Percentiles rank a stretch among this genome's conserved stretches.
These are phyloP conservation scores for Termitomyces sp. DNA, from an alignment of 768 basidiomycete genomes.

Conservation along the genomic window DNA sequence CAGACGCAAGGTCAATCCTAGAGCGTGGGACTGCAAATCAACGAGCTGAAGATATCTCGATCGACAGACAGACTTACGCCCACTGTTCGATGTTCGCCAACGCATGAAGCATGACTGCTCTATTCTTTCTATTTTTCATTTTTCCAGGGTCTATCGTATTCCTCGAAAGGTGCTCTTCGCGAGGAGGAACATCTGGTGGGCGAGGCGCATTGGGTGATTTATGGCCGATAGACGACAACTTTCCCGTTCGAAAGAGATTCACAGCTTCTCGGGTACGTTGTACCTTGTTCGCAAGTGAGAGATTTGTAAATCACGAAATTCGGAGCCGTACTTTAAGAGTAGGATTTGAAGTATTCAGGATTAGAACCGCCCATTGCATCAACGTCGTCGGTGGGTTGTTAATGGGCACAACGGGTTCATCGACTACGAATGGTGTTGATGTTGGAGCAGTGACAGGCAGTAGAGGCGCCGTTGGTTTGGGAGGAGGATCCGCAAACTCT, in stretches of 20 bases:
- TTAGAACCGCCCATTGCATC: slow-evolving; percentile 75
- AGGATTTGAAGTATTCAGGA: slow-evolving; percentile 73
- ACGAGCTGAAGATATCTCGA: neutral
- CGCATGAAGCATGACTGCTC: slow-evolving; percentile 76
- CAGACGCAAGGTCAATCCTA: slow-evolving; percentile 74
- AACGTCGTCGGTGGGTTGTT: slow-evolving; percentile 57
- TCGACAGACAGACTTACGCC: slow-evolving; percentile 53
- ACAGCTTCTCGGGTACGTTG: slow-evolving; percentile 70
- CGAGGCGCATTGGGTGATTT: slow-evolving; percentile 41
- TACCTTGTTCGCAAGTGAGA: slow-evolving; percentile 39
- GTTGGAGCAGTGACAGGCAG: slow-evolving; percentile 13
- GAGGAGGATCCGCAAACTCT: slow-evolving; percentile 71
- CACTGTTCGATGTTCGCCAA: slow-evolving; percentile 86
- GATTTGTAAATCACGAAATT: neutral
- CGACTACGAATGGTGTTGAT: slow-evolving; percentile 11
- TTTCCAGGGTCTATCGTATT: slow-evolving; percentile 60
- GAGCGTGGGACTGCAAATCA: neutral
- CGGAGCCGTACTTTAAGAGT: slow-evolving; percentile 45
- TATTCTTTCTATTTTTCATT: slow-evolving; percentile 56
- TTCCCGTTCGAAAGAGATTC: slow-evolving; percentile 63
- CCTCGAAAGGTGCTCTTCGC: slow-evolving; percentile 46
- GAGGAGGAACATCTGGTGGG: slow-evolving; percentile 63
- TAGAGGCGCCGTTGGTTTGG: slow-evolving; percentile 20
- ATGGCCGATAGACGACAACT: slow-evolving; percentile 65
- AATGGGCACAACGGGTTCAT: slow-evolving; percentile 49